Percentiles rank a stretch among this genome's conserved stretches.
phyloP scores from a whole-genome alignment of 495 filamentous ascomycete genomes.

The Podospora didyma region DNA sequence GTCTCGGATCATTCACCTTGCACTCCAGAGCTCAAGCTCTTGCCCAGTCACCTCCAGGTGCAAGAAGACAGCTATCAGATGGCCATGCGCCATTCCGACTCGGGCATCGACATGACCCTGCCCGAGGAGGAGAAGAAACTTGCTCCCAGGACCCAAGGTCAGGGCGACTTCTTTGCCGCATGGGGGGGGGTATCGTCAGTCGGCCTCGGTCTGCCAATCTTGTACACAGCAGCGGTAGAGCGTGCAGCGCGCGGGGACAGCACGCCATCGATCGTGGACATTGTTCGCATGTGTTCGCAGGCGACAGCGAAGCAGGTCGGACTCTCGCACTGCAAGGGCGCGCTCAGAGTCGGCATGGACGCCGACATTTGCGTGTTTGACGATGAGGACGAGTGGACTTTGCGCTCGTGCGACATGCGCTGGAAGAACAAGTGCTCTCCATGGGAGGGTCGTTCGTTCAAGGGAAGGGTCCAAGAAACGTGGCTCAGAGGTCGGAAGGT shows the following conservation, averaged over 20 bases:
- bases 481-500: constrained; percentile 80
- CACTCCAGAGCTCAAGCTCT: constrained; percentile 88
- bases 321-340: constrained; percentile 76
- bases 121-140: constrained; percentile 15
- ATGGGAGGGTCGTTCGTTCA: constrained; percentile 79
- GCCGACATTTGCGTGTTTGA: constrained; percentile 94
- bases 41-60: constrained; percentile 58
- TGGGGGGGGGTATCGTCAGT: constrained; percentile 97
- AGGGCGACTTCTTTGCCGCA: constrained; percentile 88
- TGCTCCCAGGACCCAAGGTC: constrained; percentile 5
- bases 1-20: constrained; percentile 98
- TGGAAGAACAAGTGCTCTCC: constrained; percentile 95
- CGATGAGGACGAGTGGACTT: constrained; percentile 69
- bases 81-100: constrained; percentile 40
- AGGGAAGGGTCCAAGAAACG: constrained; percentile 81
- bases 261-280: constrained; percentile 58
- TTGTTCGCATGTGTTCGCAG: constrained; percentile 77
- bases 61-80: constrained; percentile 21
- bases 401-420: constrained; percentile 65
- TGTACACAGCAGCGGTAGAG: constrained; percentile 72
- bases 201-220: constrained; percentile 83
- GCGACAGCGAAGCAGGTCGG: constrained; percentile 93
- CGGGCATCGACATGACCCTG: constrained; percentile 42
- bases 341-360: constrained; percentile 78
- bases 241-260: constrained; percentile 46